Conservation (phyloP, 1,139 yeast genomes). For the Yamadazyma epiphylla region DNA sequence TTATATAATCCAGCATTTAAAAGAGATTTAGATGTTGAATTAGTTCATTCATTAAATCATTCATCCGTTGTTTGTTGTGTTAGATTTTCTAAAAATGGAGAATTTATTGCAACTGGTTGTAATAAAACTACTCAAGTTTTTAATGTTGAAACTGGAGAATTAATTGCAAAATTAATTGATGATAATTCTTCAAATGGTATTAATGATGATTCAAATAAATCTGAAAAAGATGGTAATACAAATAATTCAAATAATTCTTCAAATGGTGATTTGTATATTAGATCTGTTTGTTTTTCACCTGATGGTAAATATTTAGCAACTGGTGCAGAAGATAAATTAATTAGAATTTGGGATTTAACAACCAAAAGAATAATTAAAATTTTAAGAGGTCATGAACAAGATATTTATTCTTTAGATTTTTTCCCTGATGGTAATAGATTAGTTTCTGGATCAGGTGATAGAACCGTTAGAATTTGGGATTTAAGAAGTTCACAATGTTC, state of each 20-base stretch:
- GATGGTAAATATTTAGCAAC: conserved; percentile 95
- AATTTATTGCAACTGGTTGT: conserved; percentile 94
- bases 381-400: conserved; percentile 95
- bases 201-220: conserved; percentile 29
- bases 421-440: conserved; percentile 93
- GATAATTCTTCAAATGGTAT: conserved; percentile 51
- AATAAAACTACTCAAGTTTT: conserved; percentile 94
- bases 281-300: conserved; percentile 95
- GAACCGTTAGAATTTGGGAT: conserved; percentile 97
- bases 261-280: conserved; percentile 81
- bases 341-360: conserved; percentile 94
- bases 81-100: conserved; percentile 87
- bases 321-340: conserved; percentile 96
- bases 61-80: conserved; percentile 96
- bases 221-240: conserved; percentile 15
- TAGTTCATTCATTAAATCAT: conserved; percentile 88
- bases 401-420: conserved; percentile 91
- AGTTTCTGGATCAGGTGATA: conserved; percentile 95
- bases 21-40: conserved; percentile 72
- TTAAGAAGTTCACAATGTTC: conserved; percentile 88
- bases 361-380: conserved; percentile 84
- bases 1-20: conserved; percentile 83
- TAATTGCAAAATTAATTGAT: conserved; percentile 83
- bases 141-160: conserved; percentile 87
- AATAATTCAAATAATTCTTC: conserved; percentile 31